Evolutionary conservation across 805 yeast species (phyloP).

Genomic region (Ascoidea tarda): DNA sequence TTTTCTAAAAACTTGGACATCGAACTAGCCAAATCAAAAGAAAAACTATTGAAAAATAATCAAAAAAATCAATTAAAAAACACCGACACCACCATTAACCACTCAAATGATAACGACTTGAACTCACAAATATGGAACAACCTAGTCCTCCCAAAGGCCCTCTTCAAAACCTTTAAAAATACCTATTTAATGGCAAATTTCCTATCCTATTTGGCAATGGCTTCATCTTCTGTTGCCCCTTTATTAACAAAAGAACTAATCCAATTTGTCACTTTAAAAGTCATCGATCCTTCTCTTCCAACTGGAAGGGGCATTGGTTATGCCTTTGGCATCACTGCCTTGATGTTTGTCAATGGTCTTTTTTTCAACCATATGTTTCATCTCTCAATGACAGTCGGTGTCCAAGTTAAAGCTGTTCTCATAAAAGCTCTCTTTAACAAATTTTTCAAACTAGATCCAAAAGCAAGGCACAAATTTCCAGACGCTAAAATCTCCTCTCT

Average conservation of each 20-base stretch:
- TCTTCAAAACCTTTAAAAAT: slow-evolving; percentile 34
- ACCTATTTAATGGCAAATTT: slow-evolving; percentile 27
- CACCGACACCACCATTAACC: slow-evolving; percentile 13
- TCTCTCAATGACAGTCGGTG: slow-evolving; percentile 44
- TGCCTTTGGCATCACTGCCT: slow-evolving; percentile 34
- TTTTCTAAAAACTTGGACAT: slow-evolving; percentile 22
- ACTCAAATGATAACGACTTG: slow-evolving; percentile 23
- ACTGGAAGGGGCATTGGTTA: slow-evolving; percentile 43
- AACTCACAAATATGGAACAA: slow-evolving; percentile 20
- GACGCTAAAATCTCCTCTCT: slow-evolving; percentile 55
- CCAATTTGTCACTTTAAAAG: slow-evolving; percentile 33
- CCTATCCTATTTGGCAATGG: slow-evolving; percentile 31
- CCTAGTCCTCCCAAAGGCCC: slow-evolving; percentile 24
- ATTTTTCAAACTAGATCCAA: slow-evolving; percentile 40
- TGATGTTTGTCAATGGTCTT: slow-evolving; percentile 26
- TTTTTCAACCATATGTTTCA: slow-evolving; percentile 37
- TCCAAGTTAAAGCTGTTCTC: slow-evolving; percentile 47
- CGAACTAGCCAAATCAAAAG: slow-evolving; percentile 19
- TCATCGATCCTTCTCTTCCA: slow-evolving; percentile 21
- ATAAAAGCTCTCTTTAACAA: slow-evolving; percentile 55
- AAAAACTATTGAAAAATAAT: slow-evolving; percentile 17
- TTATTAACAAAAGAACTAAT: slow-evolving; percentile 39
- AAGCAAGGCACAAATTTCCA: slow-evolving; percentile 38
- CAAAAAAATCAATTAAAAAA: slow-evolving; percentile 12
- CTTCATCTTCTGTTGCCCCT: slow-evolving; percentile 37